Conservation (phyloP, 2,329 filamentous ascomycete species). For the Bipolaris sorokiniana region DNA sequence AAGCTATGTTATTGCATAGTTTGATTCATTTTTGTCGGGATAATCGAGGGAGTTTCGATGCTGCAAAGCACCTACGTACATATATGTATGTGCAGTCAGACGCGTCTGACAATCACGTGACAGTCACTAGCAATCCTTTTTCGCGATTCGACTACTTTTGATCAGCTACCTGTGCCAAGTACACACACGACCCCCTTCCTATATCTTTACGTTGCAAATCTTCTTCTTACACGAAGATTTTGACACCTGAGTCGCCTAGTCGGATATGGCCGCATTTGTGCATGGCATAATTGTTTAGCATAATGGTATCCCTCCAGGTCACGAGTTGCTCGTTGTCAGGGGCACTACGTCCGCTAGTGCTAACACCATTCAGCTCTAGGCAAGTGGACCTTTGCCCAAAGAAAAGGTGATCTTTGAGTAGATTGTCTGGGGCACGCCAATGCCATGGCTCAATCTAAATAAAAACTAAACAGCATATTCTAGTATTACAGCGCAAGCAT, state of each 20-base stretch:
- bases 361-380: background rate
- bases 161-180: background rate
- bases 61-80: background rate
- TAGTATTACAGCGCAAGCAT: background rate
- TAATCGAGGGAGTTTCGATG: background rate
- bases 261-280: background rate
- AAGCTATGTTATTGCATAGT: background rate
- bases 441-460: no score
- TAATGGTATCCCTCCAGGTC: background rate
- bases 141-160: background rate
- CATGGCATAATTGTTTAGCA: background rate
- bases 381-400: background rate
- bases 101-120: background rate
- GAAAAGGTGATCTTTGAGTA: background rate
- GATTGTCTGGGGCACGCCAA: background rate
- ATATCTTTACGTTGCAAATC: background rate
- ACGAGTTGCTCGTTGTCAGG: background rate
- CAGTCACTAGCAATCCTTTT: background rate
- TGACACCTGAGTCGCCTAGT: background rate
- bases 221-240: background rate
- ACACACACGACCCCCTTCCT: background rate
- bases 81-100: background rate
- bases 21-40: background rate
- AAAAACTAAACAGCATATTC: no score
- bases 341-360: background rate